These are phyloP conservation scores for Phalaenopsis aphrodite DNA, from an alignment of 106 monocot species.

Conservation along the genomic window DNA sequence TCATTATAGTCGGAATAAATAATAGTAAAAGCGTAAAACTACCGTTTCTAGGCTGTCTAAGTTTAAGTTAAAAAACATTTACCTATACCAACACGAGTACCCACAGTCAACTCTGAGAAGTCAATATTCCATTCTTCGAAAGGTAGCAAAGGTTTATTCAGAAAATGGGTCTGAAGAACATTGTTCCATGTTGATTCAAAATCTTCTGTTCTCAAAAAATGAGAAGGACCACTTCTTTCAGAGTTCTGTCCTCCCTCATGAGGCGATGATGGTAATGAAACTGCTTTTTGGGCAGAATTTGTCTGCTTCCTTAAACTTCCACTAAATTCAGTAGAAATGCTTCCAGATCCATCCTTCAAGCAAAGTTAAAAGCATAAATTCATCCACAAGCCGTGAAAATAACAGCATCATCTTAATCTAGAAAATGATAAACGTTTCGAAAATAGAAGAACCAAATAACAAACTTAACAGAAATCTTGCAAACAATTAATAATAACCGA, in stretches of 20 bases:
- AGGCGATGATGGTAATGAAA: constrained; percentile 93
- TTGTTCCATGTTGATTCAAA: constrained; percentile 58
- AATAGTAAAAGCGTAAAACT: neutral
- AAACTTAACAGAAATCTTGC: neutral
- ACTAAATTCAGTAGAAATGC: constrained; percentile 25
- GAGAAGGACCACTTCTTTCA: constrained; percentile 35
- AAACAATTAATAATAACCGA: neutral
- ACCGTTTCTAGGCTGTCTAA: neutral
- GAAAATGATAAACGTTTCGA: neutral
- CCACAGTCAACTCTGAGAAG: constrained; percentile 90
- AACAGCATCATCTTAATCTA: neutral
- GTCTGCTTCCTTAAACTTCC: constrained; percentile 34
- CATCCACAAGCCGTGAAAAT: neutral
- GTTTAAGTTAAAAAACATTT: constrained; percentile 1
- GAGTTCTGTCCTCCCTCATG: constrained; percentile 55
- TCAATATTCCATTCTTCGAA: constrained; percentile 95
- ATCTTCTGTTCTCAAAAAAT: constrained; percentile 34
- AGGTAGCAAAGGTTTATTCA: constrained; percentile 68
- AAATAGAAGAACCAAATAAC: neutral
- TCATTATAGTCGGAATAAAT: neutral
- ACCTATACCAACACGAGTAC: constrained; percentile 89
- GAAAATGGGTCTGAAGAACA: constrained; percentile 66
- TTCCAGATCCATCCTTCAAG: constrained; percentile 32
- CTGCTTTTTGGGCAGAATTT: constrained; percentile 67
- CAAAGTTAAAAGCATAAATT: constrained; percentile 15